These are phyloP conservation scores for Aspergillus sp. DNA, from an alignment of 2,329 filamentous ascomycete genomes.

Conservation along the genomic window DNA sequence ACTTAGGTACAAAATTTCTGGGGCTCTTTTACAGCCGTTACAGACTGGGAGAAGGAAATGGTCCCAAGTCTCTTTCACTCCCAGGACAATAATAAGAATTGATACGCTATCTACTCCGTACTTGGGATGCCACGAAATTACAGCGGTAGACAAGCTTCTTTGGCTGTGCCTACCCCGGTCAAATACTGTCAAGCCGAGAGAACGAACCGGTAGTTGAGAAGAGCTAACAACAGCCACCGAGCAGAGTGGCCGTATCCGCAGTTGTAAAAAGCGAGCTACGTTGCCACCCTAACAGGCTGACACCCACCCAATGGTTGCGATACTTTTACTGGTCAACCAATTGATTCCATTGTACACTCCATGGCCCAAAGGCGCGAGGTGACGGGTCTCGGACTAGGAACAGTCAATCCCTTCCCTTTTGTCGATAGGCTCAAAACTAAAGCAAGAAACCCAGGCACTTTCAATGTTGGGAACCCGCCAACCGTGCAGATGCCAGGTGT, in stretches of 20 bases:
- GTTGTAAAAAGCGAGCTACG: neutral
- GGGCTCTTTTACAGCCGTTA: neutral
- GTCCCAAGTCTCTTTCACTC: neutral
- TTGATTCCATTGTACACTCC: neutral
- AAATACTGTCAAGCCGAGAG: neutral
- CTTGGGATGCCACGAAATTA: neutral
- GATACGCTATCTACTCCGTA: neutral
- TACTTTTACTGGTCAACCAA: neutral
- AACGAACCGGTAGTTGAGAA: neutral
- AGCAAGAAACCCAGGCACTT: neutral
- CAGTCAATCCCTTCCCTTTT: constrained; percentile 1
- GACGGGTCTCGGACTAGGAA: neutral
- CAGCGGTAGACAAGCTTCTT: neutral
- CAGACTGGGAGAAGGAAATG: neutral
- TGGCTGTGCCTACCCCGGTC: too few relatives aligned
- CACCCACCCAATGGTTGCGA: neutral
- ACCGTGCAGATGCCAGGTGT: neutral
- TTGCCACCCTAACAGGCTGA: neutral
- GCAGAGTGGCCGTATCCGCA: neutral
- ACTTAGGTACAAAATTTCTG: neutral
- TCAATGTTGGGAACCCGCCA: neutral
- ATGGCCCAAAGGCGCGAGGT: neutral
- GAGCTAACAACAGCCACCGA: neutral
- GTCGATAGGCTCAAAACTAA: neutral
- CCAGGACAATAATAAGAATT: neutral